Base-by-base conservation (phyloP, 306 rosid genomes). In the Carpinus viminea region DNA sequence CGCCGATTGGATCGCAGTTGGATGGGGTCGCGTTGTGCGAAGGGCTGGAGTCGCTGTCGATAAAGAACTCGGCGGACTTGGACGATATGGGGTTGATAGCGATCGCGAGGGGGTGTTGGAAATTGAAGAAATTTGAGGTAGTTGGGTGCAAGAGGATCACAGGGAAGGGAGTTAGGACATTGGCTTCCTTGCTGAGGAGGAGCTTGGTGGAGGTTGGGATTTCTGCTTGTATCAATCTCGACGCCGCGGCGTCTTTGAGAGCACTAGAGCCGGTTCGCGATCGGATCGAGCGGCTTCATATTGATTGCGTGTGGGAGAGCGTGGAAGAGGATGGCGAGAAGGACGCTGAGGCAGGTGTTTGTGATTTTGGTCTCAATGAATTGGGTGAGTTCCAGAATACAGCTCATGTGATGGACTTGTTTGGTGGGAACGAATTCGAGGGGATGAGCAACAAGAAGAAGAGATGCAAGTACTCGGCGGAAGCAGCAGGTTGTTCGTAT, bases 1-100 rank as follows among this genome's bases (percentile, higher is more conserved):
- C 86, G 76, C 93, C 94, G 11, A 41, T 87, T 66, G 96, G 80
- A 56, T 93, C 99, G 2, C 70, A 78, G 79, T 98, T 95, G 3
- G 97, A 95, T 48, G 98, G 98, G 55, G 60, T 95, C 70, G 98
- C 98, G 0, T 74, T 93, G 21, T 95, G 99, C 61, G 90, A 87
- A 0, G 93, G 94, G 59, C 89, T 93, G 18, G 87, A 84, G 47
- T 89, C 97, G 7, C 83, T 95, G 84, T 86, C 91, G 3, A 78
- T 95, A 54, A 84, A 76, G 83, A 89, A 85, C 70, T 91, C 89
- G 21, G 91, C 82, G 5, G 98, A 95, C 77, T 90, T 95, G 83
- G 87, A 87, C 46, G 93, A 95, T 24, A 95, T 95, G 99, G 91
- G 97, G 26, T 81, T 95, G 92, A 95, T 95, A 26, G 97, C 91